These are phyloP conservation scores for Neonectria faginata DNA, from an alignment of 2,329 filamentous ascomycete genomes.

Conservation along the genomic window DNA sequence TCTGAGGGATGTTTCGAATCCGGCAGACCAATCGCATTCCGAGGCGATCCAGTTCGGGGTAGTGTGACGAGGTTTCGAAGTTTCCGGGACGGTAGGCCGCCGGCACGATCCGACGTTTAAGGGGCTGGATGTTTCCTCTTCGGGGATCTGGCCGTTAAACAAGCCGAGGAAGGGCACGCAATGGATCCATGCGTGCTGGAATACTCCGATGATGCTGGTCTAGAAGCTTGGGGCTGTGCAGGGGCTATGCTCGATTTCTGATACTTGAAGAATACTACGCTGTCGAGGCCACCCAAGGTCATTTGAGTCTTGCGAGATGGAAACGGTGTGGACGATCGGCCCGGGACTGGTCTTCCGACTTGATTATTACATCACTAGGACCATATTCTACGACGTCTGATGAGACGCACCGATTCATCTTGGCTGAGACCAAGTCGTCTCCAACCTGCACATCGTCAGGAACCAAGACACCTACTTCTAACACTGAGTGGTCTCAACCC, in stretches of 20 bases:
- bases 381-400: too few species aligned
- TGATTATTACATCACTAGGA: too few species aligned
- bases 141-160: background rate
- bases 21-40: background rate
- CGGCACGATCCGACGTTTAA: background rate
- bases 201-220: background rate
- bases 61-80: background rate
- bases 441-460: too few species aligned
- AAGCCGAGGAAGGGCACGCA: background rate
- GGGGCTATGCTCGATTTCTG: background rate
- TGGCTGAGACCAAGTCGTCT: too few species aligned
- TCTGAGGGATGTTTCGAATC: background rate
- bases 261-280: background rate
- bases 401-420: too few species aligned
- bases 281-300: too few species aligned
- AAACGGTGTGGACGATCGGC: background rate
- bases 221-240: background rate
- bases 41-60: background rate
- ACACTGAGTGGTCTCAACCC: too few species aligned
- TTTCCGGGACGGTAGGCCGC: background rate
- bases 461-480: too few species aligned
- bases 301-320: background rate
- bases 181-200: background rate
- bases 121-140: background rate
- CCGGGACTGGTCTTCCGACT: too few species aligned